Percentiles rank a stretch among this genome's conserved stretches.
Evolutionary conservation across 225 moss, liverwort and hornwort species (phyloP).

Genomic region (Asterella californica): DNA sequence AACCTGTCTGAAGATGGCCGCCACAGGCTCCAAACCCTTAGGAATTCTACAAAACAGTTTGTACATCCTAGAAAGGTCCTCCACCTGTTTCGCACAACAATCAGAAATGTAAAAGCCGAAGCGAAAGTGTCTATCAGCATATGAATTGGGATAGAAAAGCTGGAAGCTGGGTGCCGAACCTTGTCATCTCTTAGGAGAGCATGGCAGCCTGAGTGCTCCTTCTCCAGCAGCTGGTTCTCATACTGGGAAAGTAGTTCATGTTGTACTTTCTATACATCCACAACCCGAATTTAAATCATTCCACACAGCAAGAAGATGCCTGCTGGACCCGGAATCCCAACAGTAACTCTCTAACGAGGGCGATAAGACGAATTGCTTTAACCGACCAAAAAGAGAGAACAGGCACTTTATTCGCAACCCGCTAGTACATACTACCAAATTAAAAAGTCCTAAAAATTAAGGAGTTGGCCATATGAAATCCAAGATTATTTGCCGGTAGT

Average conservation of each 20-base stretch:
- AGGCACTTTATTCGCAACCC: too few relatives aligned
- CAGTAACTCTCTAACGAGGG: neutral
- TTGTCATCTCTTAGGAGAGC: slow-evolving; percentile 87
- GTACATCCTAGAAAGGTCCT: slow-evolving; percentile 96
- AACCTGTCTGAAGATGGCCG: slow-evolving; percentile 85
- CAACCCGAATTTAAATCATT: neutral
- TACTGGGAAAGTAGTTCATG: slow-evolving; percentile 86
- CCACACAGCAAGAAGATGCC: neutral
- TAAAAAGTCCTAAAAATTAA: too few relatives aligned
- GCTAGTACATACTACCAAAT: too few relatives aligned
- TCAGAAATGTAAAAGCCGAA: neutral
- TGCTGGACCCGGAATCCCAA: too few relatives aligned
- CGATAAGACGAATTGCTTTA: too few relatives aligned
- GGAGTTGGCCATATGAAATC: too few relatives aligned
- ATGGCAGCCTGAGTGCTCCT: slow-evolving; percentile 96
- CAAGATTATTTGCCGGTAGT: too few relatives aligned
- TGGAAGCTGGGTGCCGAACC: slow-evolving; percentile 25
- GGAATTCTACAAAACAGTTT: slow-evolving; percentile 76
- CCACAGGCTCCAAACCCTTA: slow-evolving; percentile 95
- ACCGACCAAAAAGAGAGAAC: too few relatives aligned
- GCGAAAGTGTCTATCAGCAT: neutral
- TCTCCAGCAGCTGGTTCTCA: slow-evolving; percentile 90
- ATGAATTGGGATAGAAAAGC: neutral
- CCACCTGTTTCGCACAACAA: slow-evolving; percentile 44
- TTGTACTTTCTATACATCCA: slow-evolving; percentile 65